Evolutionary conservation across 1,139 yeast species (phyloP).

Genomic region (Saccharomyces hybrid): DNA sequence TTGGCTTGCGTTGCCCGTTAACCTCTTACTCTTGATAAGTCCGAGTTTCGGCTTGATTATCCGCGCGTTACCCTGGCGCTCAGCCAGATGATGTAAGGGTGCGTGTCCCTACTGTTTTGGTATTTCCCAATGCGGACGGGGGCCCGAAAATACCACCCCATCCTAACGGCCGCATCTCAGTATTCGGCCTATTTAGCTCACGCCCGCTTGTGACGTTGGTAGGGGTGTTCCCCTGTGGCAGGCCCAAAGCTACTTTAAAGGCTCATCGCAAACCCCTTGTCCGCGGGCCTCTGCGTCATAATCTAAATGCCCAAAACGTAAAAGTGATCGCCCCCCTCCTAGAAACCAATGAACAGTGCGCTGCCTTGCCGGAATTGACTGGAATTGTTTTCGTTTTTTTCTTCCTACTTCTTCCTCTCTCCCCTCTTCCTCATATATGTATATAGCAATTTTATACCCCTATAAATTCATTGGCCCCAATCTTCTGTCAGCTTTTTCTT

Average conservation of each 20-base stretch:
- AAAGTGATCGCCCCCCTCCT: neutral
- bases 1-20: no score
- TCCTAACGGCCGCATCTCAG: neutral
- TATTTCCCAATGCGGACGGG: neutral
- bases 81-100: neutral
- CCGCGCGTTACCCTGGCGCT: neutral
- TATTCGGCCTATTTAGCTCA: neutral
- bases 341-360: neutral
- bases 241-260: neutral
- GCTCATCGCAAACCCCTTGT: neutral
- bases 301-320: neutral
- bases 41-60: neutral
- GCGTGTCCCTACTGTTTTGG: neutral
- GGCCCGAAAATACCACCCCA: neutral
- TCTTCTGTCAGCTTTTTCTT: neutral
- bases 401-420: neutral
- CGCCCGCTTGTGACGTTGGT: neutral
- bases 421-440: slow-evolving; percentile 1
- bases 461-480: neutral
- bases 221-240: neutral
- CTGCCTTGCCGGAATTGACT: neutral
- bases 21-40: neutral
- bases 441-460: neutral
- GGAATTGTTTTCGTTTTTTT: neutral
- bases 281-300: neutral